Evolutionary conservation across 495 filamentous ascomycete genomes (phyloP).

Genomic region (Achaetomiella virescens): DNA sequence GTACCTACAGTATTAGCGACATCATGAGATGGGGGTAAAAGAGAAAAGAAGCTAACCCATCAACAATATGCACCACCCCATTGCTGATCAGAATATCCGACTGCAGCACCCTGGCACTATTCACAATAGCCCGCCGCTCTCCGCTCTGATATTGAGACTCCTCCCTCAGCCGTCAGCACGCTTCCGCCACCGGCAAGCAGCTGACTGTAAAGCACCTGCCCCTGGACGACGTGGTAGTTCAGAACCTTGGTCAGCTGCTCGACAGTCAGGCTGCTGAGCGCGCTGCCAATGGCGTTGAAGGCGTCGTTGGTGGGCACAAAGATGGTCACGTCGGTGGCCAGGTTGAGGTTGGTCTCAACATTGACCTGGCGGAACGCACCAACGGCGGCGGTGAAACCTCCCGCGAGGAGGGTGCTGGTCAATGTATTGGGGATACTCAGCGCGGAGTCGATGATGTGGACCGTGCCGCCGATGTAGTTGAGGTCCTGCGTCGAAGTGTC

Average conservation of each 20-base stretch:
- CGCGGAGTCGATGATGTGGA: conserved; percentile 59
- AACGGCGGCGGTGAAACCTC: conserved; percentile 50
- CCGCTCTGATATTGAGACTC: conserved; percentile 46
- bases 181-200: conserved; percentile 34
- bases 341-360: conserved; percentile 38
- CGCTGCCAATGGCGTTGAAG: conserved; percentile 51
- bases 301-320: conserved; percentile 55
- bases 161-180: conserved; percentile 36
- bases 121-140: conserved; percentile 39
- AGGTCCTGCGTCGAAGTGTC: conserved; percentile 38
- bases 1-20: not conserved
- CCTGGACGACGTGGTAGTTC: conserved; percentile 53
- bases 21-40: not conserved
- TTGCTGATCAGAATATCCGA: conserved; percentile 57
- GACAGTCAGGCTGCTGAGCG: conserved; percentile 40
- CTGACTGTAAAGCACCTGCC: conserved; percentile 46
- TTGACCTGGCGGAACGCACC: conserved; percentile 49
- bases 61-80: conserved; percentile 63
- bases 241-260: conserved; percentile 46
- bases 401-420: conserved; percentile 39
- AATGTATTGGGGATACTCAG: conserved; percentile 51
- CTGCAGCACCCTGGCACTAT: conserved; percentile 31
- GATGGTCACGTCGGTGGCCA: conserved; percentile 50
- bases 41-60: conserved; percentile 32
- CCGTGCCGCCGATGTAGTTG: conserved; percentile 55